Evolutionary conservation across 179 eudicot genomes (phyloP), one percentile per base, ranked within the genome.

Genomic region (Camellia oleifera): DNA sequence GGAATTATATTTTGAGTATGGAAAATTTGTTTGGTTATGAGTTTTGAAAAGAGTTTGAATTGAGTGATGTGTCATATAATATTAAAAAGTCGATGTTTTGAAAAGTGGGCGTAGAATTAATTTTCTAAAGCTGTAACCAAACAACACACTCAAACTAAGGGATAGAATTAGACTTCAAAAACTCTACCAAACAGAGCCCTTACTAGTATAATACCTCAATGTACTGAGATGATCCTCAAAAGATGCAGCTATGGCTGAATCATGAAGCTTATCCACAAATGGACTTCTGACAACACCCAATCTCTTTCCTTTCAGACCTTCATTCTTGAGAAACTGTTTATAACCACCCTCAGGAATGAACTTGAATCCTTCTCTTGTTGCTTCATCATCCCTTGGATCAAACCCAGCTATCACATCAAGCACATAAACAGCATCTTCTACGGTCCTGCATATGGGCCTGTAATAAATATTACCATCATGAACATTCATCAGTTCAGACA

Each of bases 381-480:
- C 92, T 74, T 85, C 90, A 23, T 80, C 85, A 66, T 92, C 98
- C 77, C 90, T 87, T 66, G 84, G 80, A 74, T 94, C 98, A 42
- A 76, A 83, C 23, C 98, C 97, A 8, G 75, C 92, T 69, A 94
- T 91, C 56, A 67, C 86, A 72, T 92, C 97, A 60, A 94, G 86
- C 20, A 94, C 95, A 76, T 62, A 85, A 44, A 88, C 95, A 45
- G 92, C 93, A 80, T 94, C 98, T 6, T 90, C 79, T 23, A 94
- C 97, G 0, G 93, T 94, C 82, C 97, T 86, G 70, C 95, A 88
- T 77, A 94, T 89, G 0, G 97, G 98, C 89, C 98, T 94, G 89
- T 76, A 86, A 77, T 32, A 32, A 32, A 32, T 56, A 61, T 60
- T 60, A 23, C 62, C 1, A 57, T 74, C 23, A 0, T 26, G 26